phyloP scores from a whole-genome alignment of 2,329 filamentous ascomycete genomes.

The Diplodia mutila region DNA sequence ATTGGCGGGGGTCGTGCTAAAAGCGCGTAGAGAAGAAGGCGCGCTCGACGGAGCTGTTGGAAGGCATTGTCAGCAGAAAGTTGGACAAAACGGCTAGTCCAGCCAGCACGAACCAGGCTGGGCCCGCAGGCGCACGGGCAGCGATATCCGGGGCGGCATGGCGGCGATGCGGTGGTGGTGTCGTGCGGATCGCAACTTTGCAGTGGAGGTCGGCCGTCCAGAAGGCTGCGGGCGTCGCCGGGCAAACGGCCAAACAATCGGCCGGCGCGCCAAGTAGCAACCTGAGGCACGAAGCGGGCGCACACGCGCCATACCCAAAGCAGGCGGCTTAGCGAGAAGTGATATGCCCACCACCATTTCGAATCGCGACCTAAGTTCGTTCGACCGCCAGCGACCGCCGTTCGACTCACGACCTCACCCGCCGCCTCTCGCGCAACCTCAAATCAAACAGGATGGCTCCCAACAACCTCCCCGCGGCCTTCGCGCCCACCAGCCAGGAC shows the following conservation, averaged over 20 bases:
- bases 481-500: constrained; percentile 97
- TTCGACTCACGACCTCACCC: constrained; percentile 28
- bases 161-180: constrained; percentile 26
- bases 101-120: constrained; percentile 37
- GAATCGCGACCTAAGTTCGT: constrained; percentile 26
- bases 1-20: constrained; percentile 66
- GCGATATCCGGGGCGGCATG: constrained; percentile 56
- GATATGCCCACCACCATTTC: constrained; percentile 28
- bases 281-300: not conserved
- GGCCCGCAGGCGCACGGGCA: constrained; percentile 48
- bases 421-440: constrained; percentile 31
- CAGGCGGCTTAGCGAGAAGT: constrained; percentile 29
- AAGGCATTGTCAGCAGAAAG: constrained; percentile 12
- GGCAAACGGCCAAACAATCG: constrained; percentile 17
- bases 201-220: constrained; percentile 5
- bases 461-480: constrained; percentile 87
- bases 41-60: constrained; percentile 31
- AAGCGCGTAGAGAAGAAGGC: constrained; percentile 57
- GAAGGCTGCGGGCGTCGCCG: constrained; percentile 2
- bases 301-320: constrained; percentile 26
- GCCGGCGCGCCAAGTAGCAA: not conserved
- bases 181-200: constrained; percentile 12
- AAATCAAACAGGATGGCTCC: constrained; percentile 82
- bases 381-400: constrained; percentile 31
- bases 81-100: not conserved